Evolutionary conservation across 2,329 filamentous ascomycete species (phyloP), one percentile per base, ranked within the genome.

Genomic region (Davidsoniella eucalypti): DNA sequence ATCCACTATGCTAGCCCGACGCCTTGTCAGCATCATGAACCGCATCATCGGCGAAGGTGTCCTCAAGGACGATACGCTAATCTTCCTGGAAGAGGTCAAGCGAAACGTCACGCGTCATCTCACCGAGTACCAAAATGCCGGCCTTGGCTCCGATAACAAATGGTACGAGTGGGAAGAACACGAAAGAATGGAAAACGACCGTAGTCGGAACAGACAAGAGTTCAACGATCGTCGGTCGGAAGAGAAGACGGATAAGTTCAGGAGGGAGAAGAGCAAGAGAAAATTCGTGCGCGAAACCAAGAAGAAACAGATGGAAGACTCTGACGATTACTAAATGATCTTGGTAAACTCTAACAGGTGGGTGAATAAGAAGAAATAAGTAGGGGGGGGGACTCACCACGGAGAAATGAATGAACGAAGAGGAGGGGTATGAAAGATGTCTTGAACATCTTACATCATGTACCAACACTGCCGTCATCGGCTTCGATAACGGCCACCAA

Each of bases 1-100:
- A 9, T 42, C 44, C n/a, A 41, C 39, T 21, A 57, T 62, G 43
- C 56, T 59, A 25, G 61, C 59, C 5, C 57, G 69, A 12, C 56
- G 44, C 16, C 51, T 53, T n/a, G 43, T 53, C 5, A 26, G 51
- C 38, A 40, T 33, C 10, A 37, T 53, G n/a, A 44, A 53, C 33
- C 29, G 25, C 14, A 36, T 47, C 4, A 23, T 50, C 21, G 38
- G 38, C 23, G 51, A 53, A 16, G 51, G 51, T 6, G 4, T 47
- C 14, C 44, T 53, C 14, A 29, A 41, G 18, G 51, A 53, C n/a
- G 47, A 40, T 5, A 47, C 17, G 10, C 38, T 53, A 17, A 7
- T 44, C 5, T 9, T 42, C 8, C 40, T 53, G 10, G 48, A 47
- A n/a, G 16, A 17, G 8, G 17, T 47, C 39, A 53, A 53, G 33